phyloP scores from a whole-genome alignment of 1,139 yeast species.

The Suhomyces atakaporum region DNA sequence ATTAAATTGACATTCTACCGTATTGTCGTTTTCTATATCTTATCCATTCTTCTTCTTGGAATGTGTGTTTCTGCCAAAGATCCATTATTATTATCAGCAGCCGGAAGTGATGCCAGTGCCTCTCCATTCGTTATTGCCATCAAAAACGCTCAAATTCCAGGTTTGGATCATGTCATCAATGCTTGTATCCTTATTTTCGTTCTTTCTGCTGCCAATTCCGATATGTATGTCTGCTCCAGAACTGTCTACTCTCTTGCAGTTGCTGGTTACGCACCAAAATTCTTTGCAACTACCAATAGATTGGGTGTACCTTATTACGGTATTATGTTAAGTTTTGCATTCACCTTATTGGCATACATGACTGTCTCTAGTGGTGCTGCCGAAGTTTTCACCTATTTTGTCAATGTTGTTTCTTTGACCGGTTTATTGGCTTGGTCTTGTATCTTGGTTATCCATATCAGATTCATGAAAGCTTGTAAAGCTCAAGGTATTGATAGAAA shows the following conservation, averaged over 20 bases:
- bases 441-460: conserved; percentile 52
- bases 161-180: conserved; percentile 49
- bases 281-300: conserved; percentile 58
- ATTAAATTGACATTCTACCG: conserved; percentile 76
- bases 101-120: conserved; percentile 63
- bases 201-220: conserved; percentile 50
- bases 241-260: conserved; percentile 47
- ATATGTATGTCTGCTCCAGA: conserved; percentile 51
- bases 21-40: conserved; percentile 67
- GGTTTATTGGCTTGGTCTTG: conserved; percentile 34
- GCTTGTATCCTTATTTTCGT: conserved; percentile 49
- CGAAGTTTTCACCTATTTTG: conserved; percentile 28
- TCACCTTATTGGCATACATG: conserved; percentile 35
- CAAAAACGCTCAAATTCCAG: conserved; percentile 43
- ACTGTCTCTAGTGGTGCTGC: conserved; percentile 25
- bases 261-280: conserved; percentile 46
- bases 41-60: conserved; percentile 68
- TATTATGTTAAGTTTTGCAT: conserved; percentile 34
- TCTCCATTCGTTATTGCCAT: conserved; percentile 68
- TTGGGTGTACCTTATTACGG: conserved; percentile 63
- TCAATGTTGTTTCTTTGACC: conserved; percentile 31
- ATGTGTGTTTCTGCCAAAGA: conserved; percentile 76
- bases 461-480: conserved; percentile 63
- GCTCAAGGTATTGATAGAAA: conserved; percentile 57
- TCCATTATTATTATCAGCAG: conserved; percentile 45